Evolutionary conservation across 257 asterid genomes (phyloP).

Genomic region (Marsdenia floribunda): DNA sequence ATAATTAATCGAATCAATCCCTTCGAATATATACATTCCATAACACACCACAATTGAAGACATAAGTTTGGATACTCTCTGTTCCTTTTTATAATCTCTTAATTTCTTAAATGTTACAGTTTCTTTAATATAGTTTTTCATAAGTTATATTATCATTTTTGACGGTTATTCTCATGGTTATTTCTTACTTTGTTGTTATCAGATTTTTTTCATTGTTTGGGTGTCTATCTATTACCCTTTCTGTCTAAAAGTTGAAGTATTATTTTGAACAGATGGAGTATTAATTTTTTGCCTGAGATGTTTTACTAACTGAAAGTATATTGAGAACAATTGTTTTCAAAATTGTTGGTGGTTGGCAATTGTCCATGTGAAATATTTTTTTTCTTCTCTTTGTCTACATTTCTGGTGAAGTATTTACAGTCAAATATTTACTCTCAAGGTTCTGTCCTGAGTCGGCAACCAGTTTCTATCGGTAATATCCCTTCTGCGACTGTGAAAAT

Average conservation of each 20-base stretch:
- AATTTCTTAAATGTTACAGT: neutral
- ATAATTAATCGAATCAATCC: too few relatives aligned
- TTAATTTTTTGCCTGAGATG: neutral
- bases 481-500: slow-evolving; percentile 83
- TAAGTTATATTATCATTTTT: neutral
- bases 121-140: neutral
- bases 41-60: neutral
- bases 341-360: neutral
- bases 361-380: neutral
- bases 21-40: too few relatives aligned
- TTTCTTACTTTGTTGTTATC: neutral
- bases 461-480: slow-evolving; percentile 49
- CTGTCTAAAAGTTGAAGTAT: neutral
- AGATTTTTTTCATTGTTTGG: neutral
- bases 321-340: neutral
- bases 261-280: too few relatives aligned
- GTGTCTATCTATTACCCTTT: neutral
- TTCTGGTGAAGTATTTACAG: slow-evolving; percentile 17
- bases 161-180: neutral
- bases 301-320: neutral
- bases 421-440: slow-evolving; percentile 42
- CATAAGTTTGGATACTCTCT: too few relatives aligned
- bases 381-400: neutral
- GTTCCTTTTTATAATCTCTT: neutral
- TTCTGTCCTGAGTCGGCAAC: slow-evolving; percentile 53